Base-by-base conservation (phyloP, 306 rosid genomes). In the Prosopis cineraria region DNA sequence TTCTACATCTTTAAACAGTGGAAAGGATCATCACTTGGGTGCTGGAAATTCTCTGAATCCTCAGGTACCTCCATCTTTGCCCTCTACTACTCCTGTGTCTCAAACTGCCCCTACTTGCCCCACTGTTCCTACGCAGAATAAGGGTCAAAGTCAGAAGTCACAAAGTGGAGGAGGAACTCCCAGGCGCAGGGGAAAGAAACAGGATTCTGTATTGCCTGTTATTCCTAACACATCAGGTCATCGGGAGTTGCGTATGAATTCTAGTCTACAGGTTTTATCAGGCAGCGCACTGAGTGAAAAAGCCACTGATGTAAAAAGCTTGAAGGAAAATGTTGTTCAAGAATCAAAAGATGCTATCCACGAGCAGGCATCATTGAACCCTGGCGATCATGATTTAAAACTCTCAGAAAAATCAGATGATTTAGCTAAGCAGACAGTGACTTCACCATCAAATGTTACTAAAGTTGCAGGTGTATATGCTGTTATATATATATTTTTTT, bases 151-250 rank as follows among this genome's bases (percentile, higher is more conserved):
- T 84, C 89, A 64, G 84, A 93, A 86, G 84, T 79, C 84, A 13
- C 98, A 90, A 55, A 79, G 44, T 85, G 91, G 88, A 39, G 85
- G 74, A 9, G 95, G 93, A 66, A 80, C 81, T 75, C 76, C 94
- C 10, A 89, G 94, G 41, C 97, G 97, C 40, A 86, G 97, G 88
- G 99, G 96, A 69, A 96, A 79, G 91, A 93, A 89, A 79, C 93
- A 84, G 74, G 85, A 86, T 22, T 68, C 80, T 52, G 20, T 58
- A 52, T 70, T 81, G 34, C 71, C 80, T 45, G 79, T 84, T 31
- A 82, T 68, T 79, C 83, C 88, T 58, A 85, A 85, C 81, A 82
- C 78, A 30, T 65, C 80, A 62, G 85, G 76, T 82, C 84, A 77
- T 74, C 86, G 70, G 79, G 81, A 82, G 79, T 81, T 68, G 72